These are phyloP conservation scores for Quillaja saponaria DNA, from an alignment of 306 rosid species.

Conservation along the genomic window DNA sequence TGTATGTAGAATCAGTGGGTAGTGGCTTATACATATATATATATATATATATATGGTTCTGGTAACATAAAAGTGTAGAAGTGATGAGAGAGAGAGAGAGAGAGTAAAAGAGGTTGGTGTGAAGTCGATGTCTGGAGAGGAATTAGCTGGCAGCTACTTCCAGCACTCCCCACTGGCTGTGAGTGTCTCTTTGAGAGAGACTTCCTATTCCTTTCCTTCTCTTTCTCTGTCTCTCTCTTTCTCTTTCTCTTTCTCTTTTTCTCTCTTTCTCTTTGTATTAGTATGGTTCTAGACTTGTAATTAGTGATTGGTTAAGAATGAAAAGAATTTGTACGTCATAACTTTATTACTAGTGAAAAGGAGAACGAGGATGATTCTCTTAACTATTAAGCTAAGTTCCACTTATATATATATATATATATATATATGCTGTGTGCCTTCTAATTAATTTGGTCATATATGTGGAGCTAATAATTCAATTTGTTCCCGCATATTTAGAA, in stretches of 20 bases:
- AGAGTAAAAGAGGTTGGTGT: slow-evolving; percentile 50
- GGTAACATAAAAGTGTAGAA: neutral
- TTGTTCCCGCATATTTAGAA: no score
- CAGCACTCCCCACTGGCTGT: slow-evolving; percentile 29
- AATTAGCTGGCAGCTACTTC: slow-evolving; percentile 80
- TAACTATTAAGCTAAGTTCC: slow-evolving; percentile 34
- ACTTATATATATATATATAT: no score
- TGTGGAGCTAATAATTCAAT: no score
- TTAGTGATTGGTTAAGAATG: neutral
- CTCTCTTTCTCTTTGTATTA: neutral
- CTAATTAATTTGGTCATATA: no score
- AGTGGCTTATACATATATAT: slow-evolving; percentile 26
- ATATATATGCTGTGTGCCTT: no score
- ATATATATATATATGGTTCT: slow-evolving; percentile 13
- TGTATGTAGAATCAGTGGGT: neutral
- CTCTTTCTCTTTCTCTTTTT: neutral
- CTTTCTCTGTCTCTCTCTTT: no score
- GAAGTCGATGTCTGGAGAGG: slow-evolving; percentile 49
- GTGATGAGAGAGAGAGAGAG: slow-evolving; percentile 9
- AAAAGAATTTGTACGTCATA: neutral
- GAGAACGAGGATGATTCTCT: slow-evolving; percentile 26
- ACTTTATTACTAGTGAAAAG: slow-evolving; percentile 4
- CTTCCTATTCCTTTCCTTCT: no score
- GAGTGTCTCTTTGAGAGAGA: neutral
- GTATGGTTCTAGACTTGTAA: neutral